Conservation (phyloP, 176 grass and related monocot genomes). For the Metroxylon sagu region DNA sequence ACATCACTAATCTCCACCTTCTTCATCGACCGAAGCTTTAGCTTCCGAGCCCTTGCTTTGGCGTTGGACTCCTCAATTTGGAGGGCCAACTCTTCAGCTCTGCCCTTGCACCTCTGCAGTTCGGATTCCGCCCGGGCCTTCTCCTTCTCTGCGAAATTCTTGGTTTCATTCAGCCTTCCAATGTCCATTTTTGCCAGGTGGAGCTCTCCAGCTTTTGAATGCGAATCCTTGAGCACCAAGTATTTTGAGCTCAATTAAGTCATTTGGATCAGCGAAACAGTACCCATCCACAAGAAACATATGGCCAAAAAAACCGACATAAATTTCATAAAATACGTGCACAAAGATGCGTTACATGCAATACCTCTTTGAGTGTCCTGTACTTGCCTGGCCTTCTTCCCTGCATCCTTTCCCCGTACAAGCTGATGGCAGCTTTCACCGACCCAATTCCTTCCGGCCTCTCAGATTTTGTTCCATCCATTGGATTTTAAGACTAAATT, state of each 20-base stretch:
- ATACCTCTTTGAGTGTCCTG: slow-evolving; percentile 47
- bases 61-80: slow-evolving; percentile 51
- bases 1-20: background rate
- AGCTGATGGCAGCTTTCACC: slow-evolving; percentile 55
- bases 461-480: slow-evolving; percentile 42
- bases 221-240: slow-evolving; percentile 26
- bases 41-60: slow-evolving; percentile 25
- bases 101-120: slow-evolving; percentile 26
- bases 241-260: no score
- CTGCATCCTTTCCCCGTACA: slow-evolving; percentile 67
- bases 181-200: slow-evolving; percentile 23
- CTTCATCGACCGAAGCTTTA: slow-evolving; percentile 11
- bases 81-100: slow-evolving; percentile 32
- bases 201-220: slow-evolving; percentile 31
- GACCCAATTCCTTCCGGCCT: slow-evolving; percentile 37
- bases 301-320: no score
- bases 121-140: slow-evolving; percentile 44
- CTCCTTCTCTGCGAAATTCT: slow-evolving; percentile 39
- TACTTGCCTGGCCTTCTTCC: slow-evolving; percentile 36
- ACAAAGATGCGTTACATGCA: background rate
- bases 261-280: slow-evolving; percentile 1
- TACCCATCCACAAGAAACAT: slow-evolving; percentile 2
- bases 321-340: no score
- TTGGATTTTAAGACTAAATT: slow-evolving; percentile 16
- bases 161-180: slow-evolving; percentile 39